Percentiles rank a stretch among this genome's conserved stretches.
Evolutionary conservation across 192 early-diverging fungal species (phyloP).

Genomic region (Backusella circina): DNA sequence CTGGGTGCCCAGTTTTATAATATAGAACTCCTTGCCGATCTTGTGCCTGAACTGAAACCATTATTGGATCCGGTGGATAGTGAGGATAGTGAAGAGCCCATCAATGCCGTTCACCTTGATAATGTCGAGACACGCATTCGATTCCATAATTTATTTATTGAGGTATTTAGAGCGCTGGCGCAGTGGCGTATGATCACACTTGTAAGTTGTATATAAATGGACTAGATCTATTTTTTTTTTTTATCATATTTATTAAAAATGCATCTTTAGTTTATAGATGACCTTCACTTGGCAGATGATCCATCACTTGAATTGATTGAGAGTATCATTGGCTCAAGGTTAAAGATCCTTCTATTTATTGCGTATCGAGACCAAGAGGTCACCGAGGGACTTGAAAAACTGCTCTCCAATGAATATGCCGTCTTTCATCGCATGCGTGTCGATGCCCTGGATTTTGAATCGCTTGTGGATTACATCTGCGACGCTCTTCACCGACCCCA

Average conservation of each 20-base stretch:
- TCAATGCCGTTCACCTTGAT: background rate
- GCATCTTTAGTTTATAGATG: constrained; percentile 26
- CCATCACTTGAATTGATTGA: constrained; percentile 27
- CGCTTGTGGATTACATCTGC: constrained; percentile 21
- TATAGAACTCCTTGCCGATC: constrained; percentile 14
- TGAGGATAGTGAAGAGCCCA: background rate
- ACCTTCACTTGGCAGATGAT: constrained; percentile 33
- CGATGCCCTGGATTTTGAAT: constrained; percentile 17
- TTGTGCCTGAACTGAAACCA: constrained; percentile 27
- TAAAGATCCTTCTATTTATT: constrained; percentile 22
- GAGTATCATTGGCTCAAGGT: constrained; percentile 15
- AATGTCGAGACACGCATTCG: constrained; percentile 19
- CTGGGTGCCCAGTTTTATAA: constrained; percentile 20
- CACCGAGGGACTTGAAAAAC: background rate
- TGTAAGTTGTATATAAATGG: constrained; percentile 11
- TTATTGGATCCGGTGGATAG: constrained; percentile 4
- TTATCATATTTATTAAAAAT: background rate
- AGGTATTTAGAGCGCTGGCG: constrained; percentile 26
- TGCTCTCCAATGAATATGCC: constrained; percentile 11
- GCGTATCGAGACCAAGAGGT: constrained; percentile 22
- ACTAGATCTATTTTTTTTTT: background rate
- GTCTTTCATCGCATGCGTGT: constrained; percentile 18
- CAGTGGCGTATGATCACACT: constrained; percentile 29
- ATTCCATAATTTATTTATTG: constrained; percentile 26
- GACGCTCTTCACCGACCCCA: constrained; percentile 19